phyloP scores from a whole-genome alignment of 495 filamentous ascomycete species.

The Xylaria castorea region DNA sequence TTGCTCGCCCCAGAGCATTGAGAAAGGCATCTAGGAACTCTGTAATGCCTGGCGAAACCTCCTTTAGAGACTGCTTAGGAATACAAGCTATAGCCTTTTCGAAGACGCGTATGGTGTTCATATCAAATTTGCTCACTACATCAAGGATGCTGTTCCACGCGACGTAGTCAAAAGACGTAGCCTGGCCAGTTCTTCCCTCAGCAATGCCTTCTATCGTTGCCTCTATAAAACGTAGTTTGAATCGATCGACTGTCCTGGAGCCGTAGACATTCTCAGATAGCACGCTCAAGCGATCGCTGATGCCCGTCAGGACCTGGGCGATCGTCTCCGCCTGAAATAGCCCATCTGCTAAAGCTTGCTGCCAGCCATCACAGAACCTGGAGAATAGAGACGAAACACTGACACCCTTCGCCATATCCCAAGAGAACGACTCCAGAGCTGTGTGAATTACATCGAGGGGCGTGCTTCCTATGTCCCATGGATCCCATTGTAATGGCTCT shows the following conservation, averaged over 20 bases:
- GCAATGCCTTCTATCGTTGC: conserved; percentile 35
- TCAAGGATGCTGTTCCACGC: conserved; percentile 34
- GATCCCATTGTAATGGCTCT: conserved; percentile 4
- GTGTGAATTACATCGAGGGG: conserved; percentile 28
- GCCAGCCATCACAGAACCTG: conserved; percentile 34
- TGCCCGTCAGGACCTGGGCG: conserved; percentile 30
- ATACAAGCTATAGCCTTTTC: conserved; percentile 31
- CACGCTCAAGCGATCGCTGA: conserved; percentile 24
- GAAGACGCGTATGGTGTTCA: conserved; percentile 34
- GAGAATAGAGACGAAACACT: conserved; percentile 18
- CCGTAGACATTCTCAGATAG: neutral
- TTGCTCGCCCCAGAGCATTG: conserved; percentile 3
- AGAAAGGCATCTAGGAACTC: conserved; percentile 30
- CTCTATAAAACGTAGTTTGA: conserved; percentile 31
- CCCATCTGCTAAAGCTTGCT: conserved; percentile 22
- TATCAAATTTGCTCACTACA: conserved; percentile 28
- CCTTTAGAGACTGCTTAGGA: conserved; percentile 27
- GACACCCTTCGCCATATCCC: neutral
- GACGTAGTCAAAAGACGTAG: conserved; percentile 17
- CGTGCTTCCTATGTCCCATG: conserved; percentile 25
- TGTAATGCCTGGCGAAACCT: conserved; percentile 23
- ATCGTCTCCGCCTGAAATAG: conserved; percentile 28
- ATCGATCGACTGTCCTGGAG: neutral
- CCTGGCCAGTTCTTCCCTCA: neutral
- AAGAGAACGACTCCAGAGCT: conserved; percentile 25